Evolutionary conservation across 2,329 filamentous ascomycete genomes (phyloP).

Genomic region (Macrophomina phaseolina): DNA sequence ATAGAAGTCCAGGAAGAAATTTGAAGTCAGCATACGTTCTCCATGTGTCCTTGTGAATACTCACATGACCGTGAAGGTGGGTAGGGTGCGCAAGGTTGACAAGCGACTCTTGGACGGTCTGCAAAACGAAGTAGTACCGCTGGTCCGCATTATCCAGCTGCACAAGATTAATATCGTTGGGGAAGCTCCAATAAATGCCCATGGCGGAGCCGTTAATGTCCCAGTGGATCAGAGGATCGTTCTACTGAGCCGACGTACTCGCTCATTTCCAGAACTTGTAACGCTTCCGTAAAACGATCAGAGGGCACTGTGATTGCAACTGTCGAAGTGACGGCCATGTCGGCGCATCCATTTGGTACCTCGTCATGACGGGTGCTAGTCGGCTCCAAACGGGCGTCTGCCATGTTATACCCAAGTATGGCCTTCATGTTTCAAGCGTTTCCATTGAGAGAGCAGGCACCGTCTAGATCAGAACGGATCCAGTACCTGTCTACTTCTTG

Average conservation of each 20-base stretch:
- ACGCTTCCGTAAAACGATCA: conserved; percentile 1
- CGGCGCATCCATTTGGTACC: conserved; percentile 45
- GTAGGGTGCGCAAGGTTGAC: conserved; percentile 32
- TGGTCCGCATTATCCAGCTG: conserved; percentile 35
- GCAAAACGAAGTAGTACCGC: conserved; percentile 58
- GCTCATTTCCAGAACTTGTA: conserved; percentile 30
- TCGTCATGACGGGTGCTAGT: conserved; percentile 38
- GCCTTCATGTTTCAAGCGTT: conserved; percentile 42
- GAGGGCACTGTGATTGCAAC: conserved; percentile 15
- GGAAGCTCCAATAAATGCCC: conserved; percentile 41
- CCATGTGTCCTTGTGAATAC: neutral
- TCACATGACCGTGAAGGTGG: conserved; percentile 25
- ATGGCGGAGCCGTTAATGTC: conserved; percentile 46
- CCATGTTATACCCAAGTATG: conserved; percentile 50
- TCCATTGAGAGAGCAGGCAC: conserved; percentile 33
- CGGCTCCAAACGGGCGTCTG: conserved; percentile 36
- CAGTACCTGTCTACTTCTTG: conserved; percentile 53
- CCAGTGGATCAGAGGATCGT: conserved; percentile 44
- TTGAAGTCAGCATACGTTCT: conserved; percentile 32
- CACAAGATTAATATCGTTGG: conserved; percentile 29
- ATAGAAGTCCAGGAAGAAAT: conserved; percentile 34
- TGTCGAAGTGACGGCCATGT: conserved; percentile 44
- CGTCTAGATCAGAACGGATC: conserved; percentile 41
- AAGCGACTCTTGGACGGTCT: conserved; percentile 38
- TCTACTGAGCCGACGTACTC: conserved; percentile 25